Conservation (phyloP, 495 filamentous ascomycete species). For the Poronia punctata region DNA sequence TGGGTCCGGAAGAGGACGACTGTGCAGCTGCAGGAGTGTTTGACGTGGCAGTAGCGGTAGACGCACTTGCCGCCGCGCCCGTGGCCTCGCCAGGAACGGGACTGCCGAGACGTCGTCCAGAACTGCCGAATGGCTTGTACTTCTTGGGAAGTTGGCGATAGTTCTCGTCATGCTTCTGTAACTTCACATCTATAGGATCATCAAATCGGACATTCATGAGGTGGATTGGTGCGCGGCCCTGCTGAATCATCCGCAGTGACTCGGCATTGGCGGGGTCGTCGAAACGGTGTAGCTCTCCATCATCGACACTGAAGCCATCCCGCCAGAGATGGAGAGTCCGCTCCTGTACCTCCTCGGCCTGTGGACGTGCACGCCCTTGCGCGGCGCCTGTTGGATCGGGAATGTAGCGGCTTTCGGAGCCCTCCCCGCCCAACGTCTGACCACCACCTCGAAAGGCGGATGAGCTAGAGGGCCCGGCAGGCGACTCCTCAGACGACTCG, state of each 20-base stretch:
- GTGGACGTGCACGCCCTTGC: slow-evolving; percentile 9
- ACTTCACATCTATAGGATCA: slow-evolving; percentile 84
- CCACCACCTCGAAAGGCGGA: slow-evolving; percentile 73
- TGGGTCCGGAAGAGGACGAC: slow-evolving; percentile 28
- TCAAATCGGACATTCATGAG: slow-evolving; percentile 82
- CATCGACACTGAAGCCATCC: slow-evolving; percentile 92
- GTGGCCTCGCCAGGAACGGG: slow-evolving; percentile 63
- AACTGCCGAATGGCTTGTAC: slow-evolving; percentile 79
- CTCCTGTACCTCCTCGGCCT: slow-evolving; percentile 40
- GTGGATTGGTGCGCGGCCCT: slow-evolving; percentile 77
- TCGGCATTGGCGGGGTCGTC: slow-evolving; percentile 81
- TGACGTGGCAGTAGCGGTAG: slow-evolving; percentile 26
- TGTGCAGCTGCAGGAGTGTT: slow-evolving; percentile 39
- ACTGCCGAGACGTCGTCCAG: slow-evolving; percentile 83
- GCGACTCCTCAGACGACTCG: slow-evolving; percentile 38
- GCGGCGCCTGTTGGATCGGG: slow-evolving; percentile 51
- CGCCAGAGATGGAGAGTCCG: slow-evolving; percentile 84
- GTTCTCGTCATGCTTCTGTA: slow-evolving; percentile 79
- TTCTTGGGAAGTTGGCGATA: slow-evolving; percentile 75
- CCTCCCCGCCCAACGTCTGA: slow-evolving; percentile 85
- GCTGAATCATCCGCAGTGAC: slow-evolving; percentile 76
- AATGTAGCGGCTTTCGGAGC: slow-evolving; percentile 66
- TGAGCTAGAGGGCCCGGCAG: slow-evolving; percentile 38
- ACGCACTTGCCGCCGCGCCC: slow-evolving; percentile 26
- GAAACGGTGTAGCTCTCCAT: slow-evolving; percentile 81